Evolutionary conservation across 2,329 filamentous ascomycete species (phyloP).

Genomic region (Fragosphaeria purpurea): DNA sequence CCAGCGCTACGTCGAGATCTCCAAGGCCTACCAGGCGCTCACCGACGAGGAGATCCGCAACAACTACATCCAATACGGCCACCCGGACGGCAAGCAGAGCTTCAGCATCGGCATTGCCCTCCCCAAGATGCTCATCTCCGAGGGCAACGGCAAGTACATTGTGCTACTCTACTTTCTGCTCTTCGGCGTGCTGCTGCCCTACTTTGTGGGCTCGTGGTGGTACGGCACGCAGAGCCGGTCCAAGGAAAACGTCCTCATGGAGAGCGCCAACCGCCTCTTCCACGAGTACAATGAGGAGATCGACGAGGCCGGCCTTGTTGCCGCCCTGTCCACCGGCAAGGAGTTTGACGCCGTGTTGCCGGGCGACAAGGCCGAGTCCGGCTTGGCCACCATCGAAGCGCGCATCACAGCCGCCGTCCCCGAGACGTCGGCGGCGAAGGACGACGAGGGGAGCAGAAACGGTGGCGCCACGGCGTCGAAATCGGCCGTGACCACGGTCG

Average conservation of each 20-base stretch:
- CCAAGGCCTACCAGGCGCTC: constrained; percentile 94
- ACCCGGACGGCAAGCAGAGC: constrained; percentile 96
- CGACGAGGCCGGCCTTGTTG: constrained; percentile 68
- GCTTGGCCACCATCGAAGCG: constrained; percentile 74
- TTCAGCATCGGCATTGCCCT: constrained; percentile 96
- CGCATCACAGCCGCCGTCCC: constrained; percentile 53
- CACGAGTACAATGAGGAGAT: constrained; percentile 82
- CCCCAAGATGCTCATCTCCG: constrained; percentile 82
- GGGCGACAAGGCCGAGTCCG: constrained; percentile 69
- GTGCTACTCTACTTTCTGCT: constrained; percentile 80
- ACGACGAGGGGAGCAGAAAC: neutral
- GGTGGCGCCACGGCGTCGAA: constrained; percentile 20
- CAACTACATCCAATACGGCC: constrained; percentile 91
- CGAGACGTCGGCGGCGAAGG: constrained; percentile 19
- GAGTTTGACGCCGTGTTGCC: constrained; percentile 72
- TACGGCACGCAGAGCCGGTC: constrained; percentile 91
- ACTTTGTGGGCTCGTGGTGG: constrained; percentile 95
- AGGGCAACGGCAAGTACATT: constrained; percentile 93
- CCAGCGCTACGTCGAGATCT: constrained; percentile 83
- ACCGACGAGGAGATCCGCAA: constrained; percentile 96
- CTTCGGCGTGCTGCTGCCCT: constrained; percentile 83
- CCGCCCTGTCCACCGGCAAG: constrained; percentile 72
- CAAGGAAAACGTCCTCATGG: constrained; percentile 85
- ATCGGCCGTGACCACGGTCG: constrained; percentile 28
- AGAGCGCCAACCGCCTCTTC: constrained; percentile 91